These are phyloP conservation scores for Mycena epipterygia DNA, from an alignment of 768 basidiomycete genomes.

Conservation along the genomic window DNA sequence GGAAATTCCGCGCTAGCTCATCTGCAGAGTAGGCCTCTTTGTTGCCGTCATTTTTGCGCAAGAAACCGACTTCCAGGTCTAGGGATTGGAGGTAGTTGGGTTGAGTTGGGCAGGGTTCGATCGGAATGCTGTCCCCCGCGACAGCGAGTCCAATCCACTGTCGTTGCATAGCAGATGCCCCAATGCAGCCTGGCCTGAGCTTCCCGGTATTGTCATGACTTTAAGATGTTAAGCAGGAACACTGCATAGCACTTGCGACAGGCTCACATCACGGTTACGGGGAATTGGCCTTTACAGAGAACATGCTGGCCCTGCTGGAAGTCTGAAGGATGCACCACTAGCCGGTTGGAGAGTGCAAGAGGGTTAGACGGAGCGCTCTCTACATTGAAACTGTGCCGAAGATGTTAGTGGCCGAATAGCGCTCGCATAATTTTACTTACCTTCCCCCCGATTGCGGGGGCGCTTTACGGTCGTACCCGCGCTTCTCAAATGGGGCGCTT, in stretches of 20 bases:
- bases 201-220: conserved; percentile 87
- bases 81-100: conserved; percentile 80
- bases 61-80: conserved; percentile 84
- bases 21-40: conserved; percentile 87
- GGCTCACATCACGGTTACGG: conserved; percentile 80
- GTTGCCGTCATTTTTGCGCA: conserved; percentile 66
- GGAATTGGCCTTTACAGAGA: conserved; percentile 77
- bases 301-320: conserved; percentile 83
- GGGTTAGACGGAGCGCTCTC: conserved; percentile 72
- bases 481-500: conserved; percentile 63
- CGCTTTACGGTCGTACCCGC: conserved; percentile 56
- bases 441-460: conserved; percentile 41
- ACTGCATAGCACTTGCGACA: neutral
- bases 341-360: conserved; percentile 84
- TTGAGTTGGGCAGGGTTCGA: conserved; percentile 72
- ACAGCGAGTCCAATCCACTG: conserved; percentile 92
- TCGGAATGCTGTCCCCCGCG: conserved; percentile 79
- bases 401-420: conserved; percentile 16
- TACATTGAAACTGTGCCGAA: conserved; percentile 63
- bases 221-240: neutral
- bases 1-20: conserved; percentile 82
- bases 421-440: conserved; percentile 37
- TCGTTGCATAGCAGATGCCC: conserved; percentile 83
- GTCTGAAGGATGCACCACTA: conserved; percentile 85
- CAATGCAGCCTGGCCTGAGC: conserved; percentile 77